Conservation (phyloP, 345 rosid genomes). For the Moricandia arvensis region DNA sequence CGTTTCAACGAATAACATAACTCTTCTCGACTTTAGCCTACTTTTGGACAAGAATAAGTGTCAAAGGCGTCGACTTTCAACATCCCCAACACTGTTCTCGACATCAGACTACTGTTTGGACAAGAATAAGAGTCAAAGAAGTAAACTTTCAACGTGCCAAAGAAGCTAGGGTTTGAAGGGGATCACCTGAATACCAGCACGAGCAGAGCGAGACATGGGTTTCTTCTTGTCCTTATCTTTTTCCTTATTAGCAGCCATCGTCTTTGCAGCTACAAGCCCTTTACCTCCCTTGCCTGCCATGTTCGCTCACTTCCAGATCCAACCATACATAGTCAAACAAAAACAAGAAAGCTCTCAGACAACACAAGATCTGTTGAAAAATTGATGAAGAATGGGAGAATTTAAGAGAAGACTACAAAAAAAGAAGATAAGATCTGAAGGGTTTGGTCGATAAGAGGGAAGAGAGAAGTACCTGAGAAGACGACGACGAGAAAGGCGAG, state of each 20-base stretch:
- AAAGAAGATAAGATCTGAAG: slow-evolving; percentile 10
- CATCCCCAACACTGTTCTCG: not conserved
- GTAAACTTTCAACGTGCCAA: not conserved
- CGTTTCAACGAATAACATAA: not conserved
- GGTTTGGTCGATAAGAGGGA: not conserved
- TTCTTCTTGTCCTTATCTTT: slow-evolving; percentile 84
- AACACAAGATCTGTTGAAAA: slow-evolving; percentile 3
- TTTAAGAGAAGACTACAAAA: not conserved
- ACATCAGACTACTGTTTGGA: too few relatives aligned
- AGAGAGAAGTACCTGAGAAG: slow-evolving; percentile 22
- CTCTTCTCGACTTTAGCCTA: not conserved
- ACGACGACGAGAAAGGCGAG: not conserved
- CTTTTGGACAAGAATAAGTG: not conserved
- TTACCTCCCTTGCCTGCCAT: slow-evolving; percentile 98
- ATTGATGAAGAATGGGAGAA: not conserved
- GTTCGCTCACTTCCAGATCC: slow-evolving; percentile 22
- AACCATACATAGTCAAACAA: not conserved
- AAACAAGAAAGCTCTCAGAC: not conserved
- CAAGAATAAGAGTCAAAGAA: not conserved
- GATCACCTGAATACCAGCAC: slow-evolving; percentile 91
- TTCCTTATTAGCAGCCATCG: slow-evolving; percentile 78
- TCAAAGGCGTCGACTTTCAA: slow-evolving; percentile 1
- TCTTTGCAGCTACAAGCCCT: slow-evolving; percentile 80
- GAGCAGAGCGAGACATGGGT: slow-evolving; percentile 85
- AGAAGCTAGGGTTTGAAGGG: slow-evolving; percentile 13